Base-by-base conservation (phyloP, 2,329 filamentous ascomycete genomes). In the Neurospora crassa region DNA sequence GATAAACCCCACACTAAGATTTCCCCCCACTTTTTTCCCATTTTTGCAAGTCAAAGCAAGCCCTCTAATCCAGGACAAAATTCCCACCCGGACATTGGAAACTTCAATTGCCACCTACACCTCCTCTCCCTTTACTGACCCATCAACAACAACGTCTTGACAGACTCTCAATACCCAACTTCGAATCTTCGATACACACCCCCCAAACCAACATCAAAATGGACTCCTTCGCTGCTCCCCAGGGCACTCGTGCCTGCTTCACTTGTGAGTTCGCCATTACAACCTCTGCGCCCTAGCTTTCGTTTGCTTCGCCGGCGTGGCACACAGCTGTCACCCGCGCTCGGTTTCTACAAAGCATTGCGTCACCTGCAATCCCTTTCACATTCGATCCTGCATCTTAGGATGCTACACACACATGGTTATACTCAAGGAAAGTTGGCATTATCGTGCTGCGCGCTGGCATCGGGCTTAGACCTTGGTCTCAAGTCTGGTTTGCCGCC, bases 261-360 rank as follows among this genome's bases (percentile, higher is more conserved):
- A 85, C 83, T 77, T 85, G 84, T 85, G 79, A 81, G 84, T 85
- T 75, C 71, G 45, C 70, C 70, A 70, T 67, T 73, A 59, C 74
- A 71, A 67, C 74, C 72, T 67, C 67, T 70, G 72, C 71, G 72
- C 73, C 71, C 70, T 70, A 71, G 68, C 71, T 75, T 72, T 71
- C 73, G 71, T 75, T 75, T 74, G 69, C 72, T 73, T 73, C 70
- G 72, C 72, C 71, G 68, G 68, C 70, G 67, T 73, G 73, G 72
- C 70, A 71, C 74, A 67, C 45, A 70, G 71, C 70, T 71, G 70
- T 73, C 70, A 72, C 71, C 70, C 70, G 67, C 68, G 70, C 74
- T 71, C 68, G 37, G 40, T 63, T 67, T 67, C 34, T 29, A 63
- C 53, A 63, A 63, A 63, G 53, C 53, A 29, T 63, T 63, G 53